A percentile compares a stretch with the other conserved stretches of the same genome.
Evolutionary conservation across 202 grass and related monocot genomes (phyloP).

Genomic region (Setaria italica): DNA sequence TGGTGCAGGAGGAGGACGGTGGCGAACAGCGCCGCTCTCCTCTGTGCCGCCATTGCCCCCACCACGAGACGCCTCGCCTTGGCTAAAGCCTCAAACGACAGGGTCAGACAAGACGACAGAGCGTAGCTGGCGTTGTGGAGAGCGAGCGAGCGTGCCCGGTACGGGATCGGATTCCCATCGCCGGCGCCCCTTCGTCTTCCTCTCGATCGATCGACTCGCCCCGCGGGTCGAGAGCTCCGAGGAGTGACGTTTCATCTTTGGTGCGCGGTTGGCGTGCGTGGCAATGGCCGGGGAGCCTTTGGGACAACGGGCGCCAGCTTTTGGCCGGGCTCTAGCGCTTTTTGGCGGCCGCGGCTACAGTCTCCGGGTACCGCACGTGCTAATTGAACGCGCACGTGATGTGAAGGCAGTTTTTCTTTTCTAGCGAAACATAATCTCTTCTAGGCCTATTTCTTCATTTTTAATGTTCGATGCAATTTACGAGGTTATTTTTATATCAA

Average conservation of each 20-base stretch:
- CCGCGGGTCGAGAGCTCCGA: not conserved
- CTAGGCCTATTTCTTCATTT: no score
- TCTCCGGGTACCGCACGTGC: not conserved
- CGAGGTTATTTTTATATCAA: no score
- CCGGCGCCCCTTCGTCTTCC: not conserved
- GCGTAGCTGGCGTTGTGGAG: no score
- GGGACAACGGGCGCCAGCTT: not conserved
- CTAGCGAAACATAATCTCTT: no score
- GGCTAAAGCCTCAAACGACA: no score
- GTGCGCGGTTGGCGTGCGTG: not conserved
- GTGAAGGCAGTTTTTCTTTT: no score
- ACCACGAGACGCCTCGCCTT: no score
- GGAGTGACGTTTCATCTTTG: not conserved
- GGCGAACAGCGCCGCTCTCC: slow-evolving; percentile 10
- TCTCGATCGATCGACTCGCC: not conserved
- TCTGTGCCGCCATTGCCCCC: slow-evolving; percentile 6
- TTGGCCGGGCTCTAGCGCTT: not conserved
- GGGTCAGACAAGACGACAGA: no score
- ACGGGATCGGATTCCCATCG: no score
- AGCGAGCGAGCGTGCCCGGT: no score
- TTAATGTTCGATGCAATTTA: no score
- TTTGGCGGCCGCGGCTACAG: not conserved
- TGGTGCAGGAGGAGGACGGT: slow-evolving; percentile 3
- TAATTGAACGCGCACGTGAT: not conserved
- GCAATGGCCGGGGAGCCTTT: not conserved